Base-by-base conservation (phyloP, 371 early-diverging fungal species). In the Apophysomyces sp. region DNA sequence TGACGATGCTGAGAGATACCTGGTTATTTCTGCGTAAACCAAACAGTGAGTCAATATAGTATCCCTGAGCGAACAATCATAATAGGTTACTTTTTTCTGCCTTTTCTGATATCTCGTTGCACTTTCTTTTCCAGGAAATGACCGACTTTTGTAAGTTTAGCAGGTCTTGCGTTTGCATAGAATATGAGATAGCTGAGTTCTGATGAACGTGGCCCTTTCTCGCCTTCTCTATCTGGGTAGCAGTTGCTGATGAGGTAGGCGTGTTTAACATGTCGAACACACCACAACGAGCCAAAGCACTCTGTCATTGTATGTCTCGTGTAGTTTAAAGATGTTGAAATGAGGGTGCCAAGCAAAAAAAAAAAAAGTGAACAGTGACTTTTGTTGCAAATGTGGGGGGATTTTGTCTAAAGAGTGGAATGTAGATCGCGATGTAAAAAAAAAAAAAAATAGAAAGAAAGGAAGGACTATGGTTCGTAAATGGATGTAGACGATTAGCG, bases 101-200 rank as follows among this genome's bases (percentile, higher is more conserved):
- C 83, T 65, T 86, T 87, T 62, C 85, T 73, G 26, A 87, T 79
- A 60, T 92, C 91, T 60, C 80, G 72, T 49, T 74, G 68, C 1
- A 89, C 84, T 69, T 89, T 82, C 61, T 84, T 86, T 62, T 92
- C 89, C 41, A 97, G 68, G 71, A 85, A 94, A 15, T 71, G 76
- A 60, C 95, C 95, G 26, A 96, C 94, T 72, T 97, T 97, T 57
- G 91, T 84, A 49, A 96, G 82, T 74, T 97, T 97, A 21, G 89
- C 92, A 15, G 96, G 96, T 65, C 92, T 90, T 57, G 92, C 84
- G 41, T 86, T 84, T 28, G 93, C 90, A 73, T 97, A 97, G 78
- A 90, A 96, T 7, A 91, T 84, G 49, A 97, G 81, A 61, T 92
- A 91, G 24, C 96, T 94, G 5, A 95, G 89, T 65, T 92, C 91